Conservation (phyloP, 169 alveolate genomes). For the Plasmodium gaboni region DNA sequence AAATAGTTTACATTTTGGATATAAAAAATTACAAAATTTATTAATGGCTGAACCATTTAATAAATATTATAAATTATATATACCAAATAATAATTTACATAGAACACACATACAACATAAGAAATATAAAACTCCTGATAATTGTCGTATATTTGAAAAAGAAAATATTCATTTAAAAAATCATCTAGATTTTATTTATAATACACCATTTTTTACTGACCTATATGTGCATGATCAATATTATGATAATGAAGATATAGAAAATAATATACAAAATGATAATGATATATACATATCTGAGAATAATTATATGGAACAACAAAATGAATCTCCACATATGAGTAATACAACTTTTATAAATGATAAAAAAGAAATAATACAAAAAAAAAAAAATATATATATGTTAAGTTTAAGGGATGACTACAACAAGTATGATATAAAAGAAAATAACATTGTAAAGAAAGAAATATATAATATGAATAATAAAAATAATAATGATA, state of each 20-base stretch:
- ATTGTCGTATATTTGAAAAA: constrained; percentile 80
- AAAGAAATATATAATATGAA: neutral
- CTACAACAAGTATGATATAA: neutral
- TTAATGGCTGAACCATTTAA: constrained; percentile 81
- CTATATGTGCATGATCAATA: neutral
- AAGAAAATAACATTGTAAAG: neutral
- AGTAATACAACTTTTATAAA: too few relatives aligned
- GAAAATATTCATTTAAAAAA: constrained; percentile 31
- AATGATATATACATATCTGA: neutral
- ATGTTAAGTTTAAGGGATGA: neutral
- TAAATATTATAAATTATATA: constrained; percentile 78
- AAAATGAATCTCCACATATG: neutral
- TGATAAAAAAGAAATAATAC: neutral
- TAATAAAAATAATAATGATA: neutral
- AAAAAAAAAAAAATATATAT: neutral
- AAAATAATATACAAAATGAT: neutral
- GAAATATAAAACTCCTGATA: constrained; percentile 81
- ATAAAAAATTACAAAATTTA: constrained; percentile 82
- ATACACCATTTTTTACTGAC: neutral
- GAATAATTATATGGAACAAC: neutral
- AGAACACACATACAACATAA: constrained; percentile 85
- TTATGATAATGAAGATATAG: neutral
- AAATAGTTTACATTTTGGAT: constrained; percentile 83
- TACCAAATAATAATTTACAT: constrained; percentile 84
- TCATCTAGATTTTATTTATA: constrained; percentile 25